Conservation (phyloP, 495 filamentous ascomycete species). For the Neohortaea acidophila region DNA sequence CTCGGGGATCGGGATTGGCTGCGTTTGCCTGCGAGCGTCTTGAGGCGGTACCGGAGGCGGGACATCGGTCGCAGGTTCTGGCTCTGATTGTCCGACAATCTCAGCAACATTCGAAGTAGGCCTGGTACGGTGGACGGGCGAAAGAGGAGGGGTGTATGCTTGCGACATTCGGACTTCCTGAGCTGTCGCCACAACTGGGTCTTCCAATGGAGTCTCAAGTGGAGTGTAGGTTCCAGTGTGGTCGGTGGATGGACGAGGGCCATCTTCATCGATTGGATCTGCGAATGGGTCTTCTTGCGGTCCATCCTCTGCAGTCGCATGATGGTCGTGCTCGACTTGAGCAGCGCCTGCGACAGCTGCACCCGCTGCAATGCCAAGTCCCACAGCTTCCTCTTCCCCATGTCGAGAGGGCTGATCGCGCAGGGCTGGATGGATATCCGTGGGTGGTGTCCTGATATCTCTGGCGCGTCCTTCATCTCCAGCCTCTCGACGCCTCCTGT, state of each 20-base stretch:
- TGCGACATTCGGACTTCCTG: slow-evolving; percentile 36
- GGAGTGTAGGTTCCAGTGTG: slow-evolving; percentile 6
- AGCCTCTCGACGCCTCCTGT: slow-evolving; percentile 22
- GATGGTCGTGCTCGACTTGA: background rate
- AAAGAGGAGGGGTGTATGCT: slow-evolving; percentile 40
- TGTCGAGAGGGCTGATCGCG: slow-evolving; percentile 1
- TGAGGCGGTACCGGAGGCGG: slow-evolving; percentile 12
- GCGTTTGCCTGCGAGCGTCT: slow-evolving; percentile 27
- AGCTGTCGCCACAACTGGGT: slow-evolving; percentile 33
- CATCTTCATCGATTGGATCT: slow-evolving; percentile 4
- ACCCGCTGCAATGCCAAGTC: slow-evolving; percentile 12
- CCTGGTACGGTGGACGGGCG: slow-evolving; percentile 37
- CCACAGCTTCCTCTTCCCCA: slow-evolving; percentile 4
- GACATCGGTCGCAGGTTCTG: slow-evolving; percentile 22
- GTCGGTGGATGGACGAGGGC: background rate
- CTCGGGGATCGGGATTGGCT: slow-evolving; percentile 27
- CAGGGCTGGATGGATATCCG: slow-evolving; percentile 12
- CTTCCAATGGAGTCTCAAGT: slow-evolving; percentile 27
- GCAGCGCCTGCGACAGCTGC: background rate
- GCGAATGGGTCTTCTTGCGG: slow-evolving; percentile 15
- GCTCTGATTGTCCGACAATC: slow-evolving; percentile 27
- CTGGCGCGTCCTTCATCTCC: slow-evolving; percentile 26
- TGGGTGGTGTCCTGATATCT: slow-evolving; percentile 2
- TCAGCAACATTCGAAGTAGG: slow-evolving; percentile 38
- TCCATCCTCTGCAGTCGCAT: slow-evolving; percentile 9